These are phyloP conservation scores for Cryptosporidium muris DNA, from an alignment of 169 alveolate genomes.

Conservation along the genomic window DNA sequence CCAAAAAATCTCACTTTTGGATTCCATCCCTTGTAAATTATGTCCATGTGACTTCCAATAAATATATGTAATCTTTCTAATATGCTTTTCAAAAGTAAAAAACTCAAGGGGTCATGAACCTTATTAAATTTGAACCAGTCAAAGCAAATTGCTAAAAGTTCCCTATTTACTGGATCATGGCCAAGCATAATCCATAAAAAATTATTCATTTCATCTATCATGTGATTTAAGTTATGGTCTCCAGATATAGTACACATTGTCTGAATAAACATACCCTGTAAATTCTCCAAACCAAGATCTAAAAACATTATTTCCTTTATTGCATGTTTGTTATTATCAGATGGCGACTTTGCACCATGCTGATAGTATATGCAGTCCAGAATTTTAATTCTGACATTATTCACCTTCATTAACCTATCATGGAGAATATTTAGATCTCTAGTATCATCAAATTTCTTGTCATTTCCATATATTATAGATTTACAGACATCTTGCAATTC, in stretches of 20 bases:
- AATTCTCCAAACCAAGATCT: slow-evolving; percentile 80
- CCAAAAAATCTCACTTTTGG: slow-evolving; percentile 56
- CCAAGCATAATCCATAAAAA: slow-evolving; percentile 58
- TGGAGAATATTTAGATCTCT: slow-evolving; percentile 32
- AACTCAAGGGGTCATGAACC: not conserved
- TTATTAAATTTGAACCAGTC: slow-evolving; percentile 77
- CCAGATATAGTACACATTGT: slow-evolving; percentile 34
- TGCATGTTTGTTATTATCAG: slow-evolving; percentile 71
- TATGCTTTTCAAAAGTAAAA: slow-evolving; percentile 17
- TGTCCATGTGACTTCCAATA: slow-evolving; percentile 31
- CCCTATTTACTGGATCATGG: slow-evolving; percentile 69
- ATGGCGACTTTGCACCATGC: slow-evolving; percentile 7
- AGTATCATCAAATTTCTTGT: slow-evolving; percentile 55
- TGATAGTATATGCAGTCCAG: slow-evolving; percentile 28
- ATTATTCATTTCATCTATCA: slow-evolving; percentile 44
- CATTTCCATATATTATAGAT: slow-evolving; percentile 42
- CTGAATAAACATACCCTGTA: slow-evolving; percentile 53
- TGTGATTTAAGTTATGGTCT: slow-evolving; percentile 5
- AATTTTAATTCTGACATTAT: slow-evolving; percentile 42
- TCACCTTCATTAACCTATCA: slow-evolving; percentile 18
- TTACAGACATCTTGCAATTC: slow-evolving; percentile 52
- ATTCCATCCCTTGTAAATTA: slow-evolving; percentile 32
- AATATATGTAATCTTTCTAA: slow-evolving; percentile 58
- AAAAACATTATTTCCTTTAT: slow-evolving; percentile 81
- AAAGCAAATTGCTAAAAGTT: slow-evolving; percentile 74